phyloP scores from a whole-genome alignment of 2,329 filamentous ascomycete species.

The Diaporthe australafricana region DNA sequence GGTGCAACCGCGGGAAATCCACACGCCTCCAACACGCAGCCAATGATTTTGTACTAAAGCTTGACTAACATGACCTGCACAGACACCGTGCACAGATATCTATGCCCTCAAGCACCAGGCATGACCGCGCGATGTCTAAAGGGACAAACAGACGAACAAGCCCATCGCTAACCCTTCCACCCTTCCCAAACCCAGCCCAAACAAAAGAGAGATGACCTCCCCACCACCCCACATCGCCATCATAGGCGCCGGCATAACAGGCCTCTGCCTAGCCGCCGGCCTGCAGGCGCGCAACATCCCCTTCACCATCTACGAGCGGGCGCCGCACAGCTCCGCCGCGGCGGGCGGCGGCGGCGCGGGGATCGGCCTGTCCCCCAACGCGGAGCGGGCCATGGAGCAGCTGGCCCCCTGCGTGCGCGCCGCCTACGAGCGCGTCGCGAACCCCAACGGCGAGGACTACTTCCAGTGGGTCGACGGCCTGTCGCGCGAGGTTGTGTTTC shows the following conservation, averaged over 20 bases:
- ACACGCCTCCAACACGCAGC: neutral
- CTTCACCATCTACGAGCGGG: slow-evolving; percentile 60
- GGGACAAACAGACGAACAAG: neutral
- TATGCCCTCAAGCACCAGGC: neutral
- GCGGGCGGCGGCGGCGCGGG: slow-evolving; percentile 63
- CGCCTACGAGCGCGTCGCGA: slow-evolving; percentile 52
- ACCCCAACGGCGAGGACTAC: slow-evolving; percentile 54
- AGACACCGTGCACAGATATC: neutral
- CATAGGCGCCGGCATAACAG: slow-evolving; percentile 64
- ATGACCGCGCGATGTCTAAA: neutral
- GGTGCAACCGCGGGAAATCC: neutral
- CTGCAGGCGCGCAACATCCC: slow-evolving; percentile 55
- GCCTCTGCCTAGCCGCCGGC: slow-evolving; percentile 59
- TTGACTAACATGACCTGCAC: neutral
- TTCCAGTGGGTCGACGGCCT: slow-evolving; percentile 57
- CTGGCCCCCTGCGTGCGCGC: slow-evolving; percentile 52
- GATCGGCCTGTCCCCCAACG: slow-evolving; percentile 64
- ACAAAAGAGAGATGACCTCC: neutral
- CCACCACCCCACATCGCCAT: slow-evolving; percentile 53
- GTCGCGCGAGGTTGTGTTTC: slow-evolving; percentile 47
- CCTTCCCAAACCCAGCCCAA: neutral
- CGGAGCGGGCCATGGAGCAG: slow-evolving; percentile 56
- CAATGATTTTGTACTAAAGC: neutral
- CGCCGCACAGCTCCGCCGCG: slow-evolving; percentile 49
- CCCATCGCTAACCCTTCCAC: too few relatives aligned